Conservation (phyloP, 192 early-diverging fungal species). For the Rhizophagus sp. region DNA sequence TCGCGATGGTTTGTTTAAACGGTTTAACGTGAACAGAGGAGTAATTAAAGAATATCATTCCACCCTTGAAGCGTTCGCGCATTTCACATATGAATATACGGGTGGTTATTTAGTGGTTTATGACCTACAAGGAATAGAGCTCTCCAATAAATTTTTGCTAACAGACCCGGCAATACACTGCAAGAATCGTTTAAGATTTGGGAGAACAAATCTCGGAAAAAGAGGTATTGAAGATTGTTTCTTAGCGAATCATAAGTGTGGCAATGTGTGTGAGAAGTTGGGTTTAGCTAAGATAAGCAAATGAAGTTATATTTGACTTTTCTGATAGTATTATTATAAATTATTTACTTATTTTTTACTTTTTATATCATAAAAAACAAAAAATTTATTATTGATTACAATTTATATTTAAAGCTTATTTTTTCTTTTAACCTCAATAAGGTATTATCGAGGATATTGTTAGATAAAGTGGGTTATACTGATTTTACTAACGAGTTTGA, state of each 20-base stretch:
- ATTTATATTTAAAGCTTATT: too few relatives aligned
- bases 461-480: too few relatives aligned
- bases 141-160: background rate
- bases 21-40: conserved; percentile 22
- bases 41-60: conserved; percentile 7
- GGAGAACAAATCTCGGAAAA: conserved; percentile 19
- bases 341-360: too few relatives aligned
- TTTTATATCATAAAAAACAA: too few relatives aligned
- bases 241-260: conserved; percentile 13
- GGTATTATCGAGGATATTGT: too few relatives aligned
- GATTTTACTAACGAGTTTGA: too few relatives aligned
- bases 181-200: conserved; percentile 1
- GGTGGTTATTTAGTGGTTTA: conserved; percentile 18
- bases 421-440: too few relatives aligned
- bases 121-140: conserved; percentile 25
- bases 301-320: too few relatives aligned
- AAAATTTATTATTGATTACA: too few relatives aligned
- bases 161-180: conserved; percentile 30
- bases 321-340: too few relatives aligned
- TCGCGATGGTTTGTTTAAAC: background rate
- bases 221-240: conserved; percentile 20
- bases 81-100: conserved; percentile 21
- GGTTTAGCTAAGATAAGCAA: background rate
- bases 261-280: conserved; percentile 9
- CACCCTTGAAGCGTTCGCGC: conserved; percentile 18